Base-by-base conservation (phyloP, 345 rosid species). In the Acer campestre region DNA sequence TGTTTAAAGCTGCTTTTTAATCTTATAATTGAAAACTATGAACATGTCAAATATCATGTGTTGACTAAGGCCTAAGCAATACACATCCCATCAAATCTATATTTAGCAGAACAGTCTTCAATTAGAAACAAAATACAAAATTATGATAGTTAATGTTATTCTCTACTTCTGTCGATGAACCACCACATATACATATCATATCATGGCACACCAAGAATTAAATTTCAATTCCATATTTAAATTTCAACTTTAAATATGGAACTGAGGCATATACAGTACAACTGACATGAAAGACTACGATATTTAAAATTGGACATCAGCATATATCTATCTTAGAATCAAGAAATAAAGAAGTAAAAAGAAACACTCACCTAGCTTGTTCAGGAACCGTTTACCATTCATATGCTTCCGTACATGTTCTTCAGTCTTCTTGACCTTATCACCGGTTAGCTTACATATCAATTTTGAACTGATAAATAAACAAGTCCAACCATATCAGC, bases 391-490 rank as follows among this genome's bases (percentile, higher is more conserved):
- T 75, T 68, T 92, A 48, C 98, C 98, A 6, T 90, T 92, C 73
- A 95, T 80, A 48, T 95, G 99, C 85, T 93, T 95, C 97, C 96
- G 93, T 44, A 93, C 89, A 77, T 95, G 99, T 77, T 93, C 94
- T 84, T 93, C 97, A 4, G 88, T 85, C 79, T 95, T 95, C 80
- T 95, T 95, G 69, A 95, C 92, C 9, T 87, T 89, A 82, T 92
- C 93, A 29, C 94, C 97, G 0, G 98, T 95, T 67, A 95, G 86
- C 82, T 92, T 95, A 84, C 99, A 93, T 78, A 88, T 83, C 81
- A 95, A 80, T 84, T 90, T 93, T 1, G 97, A 88, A 77, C 99
- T 95, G 84, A 81, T 35, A 77, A 77, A 63, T 13, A 73, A 81
- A 67, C 42, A 70, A 49, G 75, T 20, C 40, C 46, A 72, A 63